Percentiles rank a stretch among this genome's conserved stretches.
Conservation (phyloP, 225 moss, liverwort and hornwort species). For the Takakia lepidozioides region DNA sequence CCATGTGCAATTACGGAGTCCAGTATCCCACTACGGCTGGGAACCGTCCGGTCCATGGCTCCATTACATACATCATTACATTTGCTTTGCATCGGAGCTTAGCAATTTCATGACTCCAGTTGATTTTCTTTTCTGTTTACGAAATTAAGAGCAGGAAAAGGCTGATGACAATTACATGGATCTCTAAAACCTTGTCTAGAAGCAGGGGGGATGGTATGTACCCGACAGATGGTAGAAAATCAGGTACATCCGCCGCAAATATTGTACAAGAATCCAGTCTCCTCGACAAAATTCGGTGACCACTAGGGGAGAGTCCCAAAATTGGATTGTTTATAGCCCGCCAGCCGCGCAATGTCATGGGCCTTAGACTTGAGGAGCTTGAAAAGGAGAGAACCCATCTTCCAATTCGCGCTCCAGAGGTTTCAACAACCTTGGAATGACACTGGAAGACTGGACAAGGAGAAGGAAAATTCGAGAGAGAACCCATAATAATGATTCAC, state of each 20-base stretch:
- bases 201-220: conserved; percentile 2
- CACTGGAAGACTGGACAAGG: too few relatives aligned
- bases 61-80: too few relatives aligned
- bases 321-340: neutral
- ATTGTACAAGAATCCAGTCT: conserved; percentile 8
- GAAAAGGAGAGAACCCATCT: too few relatives aligned
- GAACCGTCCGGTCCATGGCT: neutral
- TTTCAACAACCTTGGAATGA: too few relatives aligned
- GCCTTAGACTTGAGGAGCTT: neutral
- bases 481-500: too few relatives aligned
- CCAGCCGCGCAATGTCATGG: neutral
- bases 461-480: too few relatives aligned
- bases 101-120: too few relatives aligned
- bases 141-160: neutral
- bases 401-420: too few relatives aligned
- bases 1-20: neutral
- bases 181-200: neutral
- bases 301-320: neutral
- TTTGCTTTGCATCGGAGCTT: too few relatives aligned
- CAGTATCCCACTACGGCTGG: neutral
- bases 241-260: conserved; percentile 41
- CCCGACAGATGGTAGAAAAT: conserved; percentile 56
- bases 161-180: neutral
- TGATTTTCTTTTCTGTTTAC: neutral
- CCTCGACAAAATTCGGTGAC: conserved; percentile 3